Evolutionary conservation across 73 alveolate species (phyloP), one percentile per base, ranked within the genome.

Genomic region (Uronychia binucleata): DNA sequence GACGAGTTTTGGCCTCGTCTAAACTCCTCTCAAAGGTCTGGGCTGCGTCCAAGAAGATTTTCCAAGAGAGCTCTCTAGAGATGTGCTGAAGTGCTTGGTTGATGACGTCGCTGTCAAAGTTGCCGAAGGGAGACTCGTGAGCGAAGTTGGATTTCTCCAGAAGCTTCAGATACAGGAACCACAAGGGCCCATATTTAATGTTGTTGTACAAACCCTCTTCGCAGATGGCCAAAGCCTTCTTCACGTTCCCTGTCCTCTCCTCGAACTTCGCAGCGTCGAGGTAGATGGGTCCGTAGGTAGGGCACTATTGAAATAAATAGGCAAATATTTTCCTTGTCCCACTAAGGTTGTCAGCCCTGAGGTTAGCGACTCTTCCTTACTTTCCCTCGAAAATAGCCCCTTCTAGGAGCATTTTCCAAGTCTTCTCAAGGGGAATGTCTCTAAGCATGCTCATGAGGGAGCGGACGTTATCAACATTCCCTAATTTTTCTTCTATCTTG

Each of bases 361-460:
- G n/a, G 19, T 46, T 19, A 28, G 86, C 85, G 14, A 57, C 31
- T n/a, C 78, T 86, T 0, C 97, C 97, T 58, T 84, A 77, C 77
- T 95, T 83, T 29, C 92, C 94, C 81, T 92, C 97, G 35, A 92
- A 80, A 25, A 89, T 60, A 1, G 90, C 92, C 0, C 97, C 97
- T 80, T 92, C 97, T 11, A 92, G 86, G 26, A 89, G 34, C 82
- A 92, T 81, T 60, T 87, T 89, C 91, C 91, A 92, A 0, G 92
- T 84, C 78, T 80, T 87, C 46, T 93, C 97, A 35, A 93, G 31
- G n/a, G 86, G 77, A 28, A 34, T 78, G 59, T 80, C 74, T 58
- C 76, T 80, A 27, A 90, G 84, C 27, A 81, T 79, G 28, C 90
- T 67, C 1, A 92, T 57, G 31, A 92, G 83, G 33, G 26, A 28